phyloP scores from a whole-genome alignment of 352 stramenopile genomes.

The Pythium dissotocum region DNA sequence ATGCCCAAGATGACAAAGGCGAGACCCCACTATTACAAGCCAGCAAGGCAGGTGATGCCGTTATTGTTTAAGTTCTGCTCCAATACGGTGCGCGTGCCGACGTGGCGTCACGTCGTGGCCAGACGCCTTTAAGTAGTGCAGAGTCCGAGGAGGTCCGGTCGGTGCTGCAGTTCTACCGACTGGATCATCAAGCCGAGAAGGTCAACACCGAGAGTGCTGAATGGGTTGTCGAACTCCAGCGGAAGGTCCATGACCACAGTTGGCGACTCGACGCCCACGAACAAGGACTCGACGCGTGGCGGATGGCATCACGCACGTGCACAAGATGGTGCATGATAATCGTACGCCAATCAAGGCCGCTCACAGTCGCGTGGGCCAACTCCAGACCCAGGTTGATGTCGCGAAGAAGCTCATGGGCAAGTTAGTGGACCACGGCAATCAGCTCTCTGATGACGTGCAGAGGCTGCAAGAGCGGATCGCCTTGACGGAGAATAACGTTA shows the following conservation, averaged over 20 bases:
- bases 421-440: background rate
- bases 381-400: background rate
- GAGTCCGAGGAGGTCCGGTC: background rate
- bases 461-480: constrained; percentile 1
- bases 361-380: background rate
- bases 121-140: constrained; percentile 4
- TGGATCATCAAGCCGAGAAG: constrained; percentile 15
- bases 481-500: no score
- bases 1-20: background rate
- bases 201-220: constrained; percentile 20
- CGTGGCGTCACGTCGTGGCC: background rate
- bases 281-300: background rate
- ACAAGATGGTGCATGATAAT: constrained; percentile 12
- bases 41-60: background rate
- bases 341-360: background rate
- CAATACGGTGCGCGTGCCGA: background rate
- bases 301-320: background rate
- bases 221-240: constrained; percentile 13
- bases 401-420: background rate
- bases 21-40: constrained; percentile 10
- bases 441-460: background rate
- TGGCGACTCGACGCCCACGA: constrained; percentile 17
- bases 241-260: constrained; percentile 8
- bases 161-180: constrained; percentile 1
- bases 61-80: background rate